Percentiles rank a stretch among this genome's conserved stretches.
Evolutionary conservation across 805 yeast genomes (phyloP).

Genomic region (Kazachstania psychrophila): DNA sequence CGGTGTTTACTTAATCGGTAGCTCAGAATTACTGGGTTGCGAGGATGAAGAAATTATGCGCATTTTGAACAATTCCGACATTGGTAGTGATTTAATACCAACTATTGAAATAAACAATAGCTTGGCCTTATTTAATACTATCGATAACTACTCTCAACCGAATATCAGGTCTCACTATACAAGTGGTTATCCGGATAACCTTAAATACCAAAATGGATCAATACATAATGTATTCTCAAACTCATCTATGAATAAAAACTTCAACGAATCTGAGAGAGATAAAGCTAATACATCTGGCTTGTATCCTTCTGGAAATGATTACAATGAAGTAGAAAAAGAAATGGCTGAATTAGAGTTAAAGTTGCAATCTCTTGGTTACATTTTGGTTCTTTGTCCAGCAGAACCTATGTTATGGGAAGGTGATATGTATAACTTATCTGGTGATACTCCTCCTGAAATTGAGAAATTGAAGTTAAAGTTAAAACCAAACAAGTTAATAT

Average conservation of each 20-base stretch:
- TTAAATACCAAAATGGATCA: too few relatives aligned
- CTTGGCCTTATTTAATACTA: constrained; percentile 19
- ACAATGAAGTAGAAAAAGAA: constrained; percentile 26
- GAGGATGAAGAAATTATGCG: constrained; percentile 35
- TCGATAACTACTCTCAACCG: constrained; percentile 9
- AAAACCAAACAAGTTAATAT: constrained; percentile 12
- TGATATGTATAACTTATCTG: constrained; percentile 45
- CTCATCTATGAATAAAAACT: not conserved
- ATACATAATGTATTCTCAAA: too few relatives aligned
- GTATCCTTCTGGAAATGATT: constrained; percentile 16
- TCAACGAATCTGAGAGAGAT: not conserved
- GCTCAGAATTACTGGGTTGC: constrained; percentile 36
- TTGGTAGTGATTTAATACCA: constrained; percentile 42
- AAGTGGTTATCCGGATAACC: too few relatives aligned
- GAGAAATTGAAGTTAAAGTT: constrained; percentile 19
- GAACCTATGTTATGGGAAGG: constrained; percentile 93
- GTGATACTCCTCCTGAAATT: constrained; percentile 13
- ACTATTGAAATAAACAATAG: constrained; percentile 25
- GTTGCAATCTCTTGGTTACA: constrained; percentile 42
- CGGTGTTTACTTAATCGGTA: constrained; percentile 76
- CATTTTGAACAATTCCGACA: constrained; percentile 38
- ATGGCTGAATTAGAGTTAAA: constrained; percentile 20
- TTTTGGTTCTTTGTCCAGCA: constrained; percentile 64
- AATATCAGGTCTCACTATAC: too few relatives aligned
- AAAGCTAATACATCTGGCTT: not conserved